Base-by-base conservation (phyloP, 768 basidiomycete genomes). In the Dioszegia hungarica region DNA sequence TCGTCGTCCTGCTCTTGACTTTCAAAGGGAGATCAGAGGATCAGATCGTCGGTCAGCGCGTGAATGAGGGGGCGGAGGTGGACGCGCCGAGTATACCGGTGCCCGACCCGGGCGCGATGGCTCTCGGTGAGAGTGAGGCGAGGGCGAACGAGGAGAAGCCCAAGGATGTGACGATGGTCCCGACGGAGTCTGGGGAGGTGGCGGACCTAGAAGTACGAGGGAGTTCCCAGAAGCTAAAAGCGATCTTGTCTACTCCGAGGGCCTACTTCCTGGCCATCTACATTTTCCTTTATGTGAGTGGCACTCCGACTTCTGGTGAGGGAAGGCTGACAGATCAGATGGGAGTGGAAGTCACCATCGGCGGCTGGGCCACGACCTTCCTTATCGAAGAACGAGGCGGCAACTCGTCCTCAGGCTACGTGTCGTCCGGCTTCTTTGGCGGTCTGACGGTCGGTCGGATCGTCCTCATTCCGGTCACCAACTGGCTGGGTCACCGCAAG, bases 11-110 rank as follows among this genome's bases (percentile, higher is more conserved):
- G 4, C 61, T 80, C 1, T 54, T 64, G 2, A 82, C 87, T 3
- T 90, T 92, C 76, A 80, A 83, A n/a, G 75, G 86, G 47, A 85
- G 83, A 68, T 80, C 74, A 0, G 87, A 89, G 67, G 85, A 89
- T 66, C 84, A 89, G 85, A 45, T 74, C 2, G 68, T 74, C 11
- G 70, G 72, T 11, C 41, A 44, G 24, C 31, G 69, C 24, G 34
- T 5, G 14, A n/a, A 14, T 11, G 8, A 34, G 22, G 49, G 14
- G 24, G 2, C 36, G 22, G 49, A 37, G 36, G 47, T 49, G 3
- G 47, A 34, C 2, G 31, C 33, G 19, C 50, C 50, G 11, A 33
- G 17, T 52, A 38, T 40, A 39, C 40, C 40, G 2, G 17, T 40
- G 11, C 50, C 50, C 15, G 50, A 52, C 28, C n/a, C 15, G 2